Evolutionary conservation across 164 flowering plant genomes (phyloP).

Genomic region (Stephania japonica): DNA sequence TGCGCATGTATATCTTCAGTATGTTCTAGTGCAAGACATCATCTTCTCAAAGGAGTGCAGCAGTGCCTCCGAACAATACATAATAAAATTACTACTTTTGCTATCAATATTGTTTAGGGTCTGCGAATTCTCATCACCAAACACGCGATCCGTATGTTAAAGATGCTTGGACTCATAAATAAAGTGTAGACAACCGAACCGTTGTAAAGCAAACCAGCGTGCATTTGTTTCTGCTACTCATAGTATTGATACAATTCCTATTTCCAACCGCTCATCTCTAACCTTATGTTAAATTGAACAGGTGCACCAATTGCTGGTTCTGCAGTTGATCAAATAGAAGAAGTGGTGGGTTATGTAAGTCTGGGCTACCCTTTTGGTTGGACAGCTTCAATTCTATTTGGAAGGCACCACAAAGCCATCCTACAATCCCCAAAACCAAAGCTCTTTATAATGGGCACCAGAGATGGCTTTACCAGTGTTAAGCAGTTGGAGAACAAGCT

Average conservation of each 20-base stretch:
- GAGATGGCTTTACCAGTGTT: slow-evolving; percentile 88
- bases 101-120: too few species aligned
- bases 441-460: slow-evolving; percentile 89
- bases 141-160: background rate
- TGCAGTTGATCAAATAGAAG: slow-evolving; percentile 68
- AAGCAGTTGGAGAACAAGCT: slow-evolving; percentile 77
- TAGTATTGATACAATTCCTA: too few species aligned
- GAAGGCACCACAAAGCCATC: slow-evolving; percentile 80
- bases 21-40: background rate
- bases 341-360: slow-evolving; percentile 82
- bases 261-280: background rate
- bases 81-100: background rate
- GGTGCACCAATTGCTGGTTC: slow-evolving; percentile 98
- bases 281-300: slow-evolving; percentile 20
- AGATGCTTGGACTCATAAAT: too few species aligned
- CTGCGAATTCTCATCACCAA: too few species aligned
- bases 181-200: too few species aligned
- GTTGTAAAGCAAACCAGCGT: too few species aligned
- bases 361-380: slow-evolving; percentile 87
- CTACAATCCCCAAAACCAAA: slow-evolving; percentile 73
- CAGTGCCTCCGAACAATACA: background rate
- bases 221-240: too few species aligned
- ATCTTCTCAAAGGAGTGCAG: too few species aligned
- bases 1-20: background rate
- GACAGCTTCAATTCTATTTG: slow-evolving; percentile 81